Conservation (phyloP, 163 green algal species). For the Dunaliella salina region DNA sequence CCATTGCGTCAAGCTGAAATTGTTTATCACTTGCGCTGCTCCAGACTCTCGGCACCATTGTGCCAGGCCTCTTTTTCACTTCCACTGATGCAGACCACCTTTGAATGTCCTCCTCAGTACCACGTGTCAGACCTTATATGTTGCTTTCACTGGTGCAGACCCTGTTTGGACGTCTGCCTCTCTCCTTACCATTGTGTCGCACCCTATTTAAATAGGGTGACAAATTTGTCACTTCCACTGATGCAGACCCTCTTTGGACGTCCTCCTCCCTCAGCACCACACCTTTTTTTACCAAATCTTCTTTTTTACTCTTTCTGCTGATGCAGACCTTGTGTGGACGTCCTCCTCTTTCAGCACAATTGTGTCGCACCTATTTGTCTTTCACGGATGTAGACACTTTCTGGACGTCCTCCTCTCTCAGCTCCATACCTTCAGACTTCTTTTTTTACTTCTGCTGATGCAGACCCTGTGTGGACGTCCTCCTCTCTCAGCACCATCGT, state of each 20-base stretch:
- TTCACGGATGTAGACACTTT: neutral
- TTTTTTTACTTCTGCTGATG: neutral
- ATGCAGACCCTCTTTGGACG: neutral
- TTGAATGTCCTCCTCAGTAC: neutral
- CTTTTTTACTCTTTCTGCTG: neutral
- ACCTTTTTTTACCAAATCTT: no score
- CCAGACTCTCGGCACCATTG: neutral
- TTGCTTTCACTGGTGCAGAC: no score
- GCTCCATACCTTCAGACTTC: neutral
- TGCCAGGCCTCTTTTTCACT: neutral
- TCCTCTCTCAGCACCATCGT: neutral
- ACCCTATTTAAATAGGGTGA: no score
- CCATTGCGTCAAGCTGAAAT: no score
- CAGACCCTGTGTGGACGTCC: neutral
- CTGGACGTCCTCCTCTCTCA: neutral
- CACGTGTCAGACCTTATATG: no score
- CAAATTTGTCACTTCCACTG: neutral
- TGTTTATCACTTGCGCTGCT: no score
- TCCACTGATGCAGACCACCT: neutral
- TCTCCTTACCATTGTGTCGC: neutral
- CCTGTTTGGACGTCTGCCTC: neutral
- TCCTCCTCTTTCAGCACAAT: neutral
- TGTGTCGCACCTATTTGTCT: neutral
- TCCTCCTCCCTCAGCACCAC: neutral
- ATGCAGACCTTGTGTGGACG: neutral